These are phyloP conservation scores for Leucoagaricus sp. DNA, from an alignment of 1,284 basidiomycete genomes.

Conservation along the genomic window DNA sequence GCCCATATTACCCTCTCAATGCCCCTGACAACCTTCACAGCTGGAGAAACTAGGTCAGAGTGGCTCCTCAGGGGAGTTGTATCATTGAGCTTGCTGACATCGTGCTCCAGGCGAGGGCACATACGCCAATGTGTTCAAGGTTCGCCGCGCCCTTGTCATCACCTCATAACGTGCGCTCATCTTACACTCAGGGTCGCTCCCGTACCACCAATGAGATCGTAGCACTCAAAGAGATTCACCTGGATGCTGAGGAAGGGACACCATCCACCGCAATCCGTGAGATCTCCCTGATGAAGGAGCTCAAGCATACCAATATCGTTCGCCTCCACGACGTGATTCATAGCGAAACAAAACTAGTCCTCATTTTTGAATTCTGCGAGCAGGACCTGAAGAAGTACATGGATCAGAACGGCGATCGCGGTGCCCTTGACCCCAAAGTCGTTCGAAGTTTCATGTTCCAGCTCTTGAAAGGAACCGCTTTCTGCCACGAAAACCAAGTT, in stretches of 20 bases:
- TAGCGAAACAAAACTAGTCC: constrained; percentile 96
- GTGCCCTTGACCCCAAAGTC: constrained; percentile 91
- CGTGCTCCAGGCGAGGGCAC: constrained; percentile 70
- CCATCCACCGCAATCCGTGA: constrained; percentile 95
- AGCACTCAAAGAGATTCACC: constrained; percentile 91
- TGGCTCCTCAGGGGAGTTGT: background rate
- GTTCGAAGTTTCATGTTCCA: constrained; percentile 98
- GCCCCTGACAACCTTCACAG: constrained; percentile 40
- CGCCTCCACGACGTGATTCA: constrained; percentile 98
- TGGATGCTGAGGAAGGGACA: constrained; percentile 94
- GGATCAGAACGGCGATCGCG: constrained; percentile 96
- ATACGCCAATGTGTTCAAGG: constrained; percentile 92
- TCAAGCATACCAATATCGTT: constrained; percentile 94
- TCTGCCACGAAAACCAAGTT: constrained; percentile 98
- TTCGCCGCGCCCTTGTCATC: constrained; percentile 29
- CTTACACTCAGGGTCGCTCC: constrained; percentile 66
- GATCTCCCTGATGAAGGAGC: constrained; percentile 96
- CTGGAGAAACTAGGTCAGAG: constrained; percentile 85
- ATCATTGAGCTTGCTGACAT: constrained; percentile 8
- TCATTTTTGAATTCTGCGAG: constrained; percentile 99
- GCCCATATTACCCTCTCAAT: constrained; percentile 1
- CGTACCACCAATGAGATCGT: constrained; percentile 90
- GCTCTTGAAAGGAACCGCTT: constrained; percentile 95
- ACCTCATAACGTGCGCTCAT: background rate
- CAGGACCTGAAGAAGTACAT: constrained; percentile 99